Base-by-base conservation (phyloP, 1,139 yeast genomes). In the Candida tropicalis region DNA sequence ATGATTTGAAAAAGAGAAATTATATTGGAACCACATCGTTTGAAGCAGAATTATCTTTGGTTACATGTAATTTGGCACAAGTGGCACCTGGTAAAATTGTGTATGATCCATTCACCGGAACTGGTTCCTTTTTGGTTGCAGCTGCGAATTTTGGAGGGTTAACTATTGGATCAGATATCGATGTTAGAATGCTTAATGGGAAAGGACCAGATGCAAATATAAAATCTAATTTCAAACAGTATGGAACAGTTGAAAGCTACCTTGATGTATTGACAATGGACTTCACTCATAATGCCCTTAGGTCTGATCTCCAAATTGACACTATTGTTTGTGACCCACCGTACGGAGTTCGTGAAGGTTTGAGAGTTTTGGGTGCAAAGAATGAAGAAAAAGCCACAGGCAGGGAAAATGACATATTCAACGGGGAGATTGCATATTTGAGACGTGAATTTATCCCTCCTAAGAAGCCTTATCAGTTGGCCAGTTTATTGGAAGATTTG, bases 241-340 rank as follows among this genome's bases (percentile, higher is more conserved):
- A 93, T 58, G 73, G 76, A 2, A 80, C 88, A 1, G 55, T 73
- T 2, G 56, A 70, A 6, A 71, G 75, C 41, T 84, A 83, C 55
- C 62, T 90, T 40, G 99, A 91, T 61, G 84, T 86, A 0, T 57
- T 89, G 55, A 84, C 95, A 10, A 88, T 93, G 95, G 99, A 93
- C 64, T 93, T 93, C 62, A 93, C 98, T 4, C 91, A 93, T 59
- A 87, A 87, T 61, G 85, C 97, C 3, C 70, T 95, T 43, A 75
- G 97, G 49, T 48, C 63, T 1, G 73, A 77, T 53, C 66, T 93
- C 35, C 63, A 58, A 29, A 75, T 95, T 13, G 97, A 93, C 56
- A 77, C 90, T 1, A 90, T 93, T 11, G 80, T 93, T 2, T 91
- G 97, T 59, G 99, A 93, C 63, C 99, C 99, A 1, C 99, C 99